Evolutionary conservation across 2,329 filamentous ascomycete genomes (phyloP), one percentile per base, ranked within the genome.

Genomic region (Magnaporthales sp.): DNA sequence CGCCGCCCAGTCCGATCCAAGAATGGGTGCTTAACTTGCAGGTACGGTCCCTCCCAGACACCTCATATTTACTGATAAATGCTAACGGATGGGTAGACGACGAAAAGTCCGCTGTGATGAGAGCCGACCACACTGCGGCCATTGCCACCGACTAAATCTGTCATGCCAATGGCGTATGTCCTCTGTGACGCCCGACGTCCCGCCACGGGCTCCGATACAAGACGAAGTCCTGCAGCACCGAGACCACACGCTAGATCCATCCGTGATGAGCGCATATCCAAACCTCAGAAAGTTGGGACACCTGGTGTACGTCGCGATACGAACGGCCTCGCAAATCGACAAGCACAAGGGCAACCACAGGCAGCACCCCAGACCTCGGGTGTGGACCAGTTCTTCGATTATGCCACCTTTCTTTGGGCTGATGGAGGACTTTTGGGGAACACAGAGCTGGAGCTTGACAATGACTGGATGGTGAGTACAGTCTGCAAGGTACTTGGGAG

Each of bases 51-150:
- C 29, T 38, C 56, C 54, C 64, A 65, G 26, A 11, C 32, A n/a
- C 51, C 30, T 26, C 62, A 65, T 54, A 32, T 15, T 64, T 63
- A 30, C 69, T 69, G 31, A 68, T 67, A 22, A 15, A 65, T 29
- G 13, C 24, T 6, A 63, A 67, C 66, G 27, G 15, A 22, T 9
- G 27, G n/a, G 51, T 68, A 82, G 81, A 68, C 80, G 81, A 51
- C 78, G 82, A 68, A 85, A 85, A 74, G 84, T 84, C 69, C 80
- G 82, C 69, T 86, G 83, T 72, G 81, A 84, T 70, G 83, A 85
- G 74, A 78, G 80, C 68, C 78, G 81, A 67, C 83, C 83, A 7
- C 73, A 80, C 22, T 86, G 84, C 71, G 80, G 76, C 64, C 83
- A 84, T 71, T 86, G 83, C 74, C 80, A 80, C 71, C 78, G 83